phyloP scores from a whole-genome alignment of 2,329 filamentous ascomycete species.

The Penicillium decumbens region DNA sequence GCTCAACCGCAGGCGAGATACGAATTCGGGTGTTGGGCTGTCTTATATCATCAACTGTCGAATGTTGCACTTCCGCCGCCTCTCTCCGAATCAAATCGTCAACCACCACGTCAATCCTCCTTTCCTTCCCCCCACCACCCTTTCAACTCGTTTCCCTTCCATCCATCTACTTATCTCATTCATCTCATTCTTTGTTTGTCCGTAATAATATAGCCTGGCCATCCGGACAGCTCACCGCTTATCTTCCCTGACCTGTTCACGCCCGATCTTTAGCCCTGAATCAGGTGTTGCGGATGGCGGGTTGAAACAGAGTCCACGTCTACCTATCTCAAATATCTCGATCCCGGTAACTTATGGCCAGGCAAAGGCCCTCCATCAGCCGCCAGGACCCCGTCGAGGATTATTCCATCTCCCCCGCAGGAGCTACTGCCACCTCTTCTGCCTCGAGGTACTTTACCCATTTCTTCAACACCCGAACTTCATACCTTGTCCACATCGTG shows the following conservation, averaged over 20 bases:
- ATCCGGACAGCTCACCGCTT: slow-evolving; percentile 1
- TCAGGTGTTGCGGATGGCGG: slow-evolving; percentile 40
- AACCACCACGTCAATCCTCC: slow-evolving; percentile 11
- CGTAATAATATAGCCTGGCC: slow-evolving; percentile 4
- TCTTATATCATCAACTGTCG: slow-evolving; percentile 18
- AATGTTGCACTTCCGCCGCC: slow-evolving; percentile 33
- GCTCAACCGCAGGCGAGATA: not conserved
- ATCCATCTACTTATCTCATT: not conserved
- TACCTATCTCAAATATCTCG: slow-evolving; percentile 29
- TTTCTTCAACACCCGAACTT: slow-evolving; percentile 15
- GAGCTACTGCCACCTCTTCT: slow-evolving; percentile 27
- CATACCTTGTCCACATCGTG: not conserved
- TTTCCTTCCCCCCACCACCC: slow-evolving; percentile 2
- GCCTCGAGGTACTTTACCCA: slow-evolving; percentile 37
- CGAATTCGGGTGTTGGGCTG: not conserved
- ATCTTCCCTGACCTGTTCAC: slow-evolving; percentile 3
- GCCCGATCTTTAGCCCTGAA: slow-evolving; percentile 9
- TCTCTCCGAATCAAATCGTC: slow-evolving; percentile 34
- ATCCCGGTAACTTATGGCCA: slow-evolving; percentile 45
- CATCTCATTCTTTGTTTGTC: not conserved
- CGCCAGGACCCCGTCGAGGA: slow-evolving; percentile 43
- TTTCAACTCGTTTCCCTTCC: slow-evolving; percentile 6
- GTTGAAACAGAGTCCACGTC: slow-evolving; percentile 36
- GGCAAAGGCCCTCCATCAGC: slow-evolving; percentile 43
- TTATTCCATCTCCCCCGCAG: slow-evolving; percentile 34